phyloP scores from a whole-genome alignment of 768 basidiomycete species.

The Mycena galericulata region DNA sequence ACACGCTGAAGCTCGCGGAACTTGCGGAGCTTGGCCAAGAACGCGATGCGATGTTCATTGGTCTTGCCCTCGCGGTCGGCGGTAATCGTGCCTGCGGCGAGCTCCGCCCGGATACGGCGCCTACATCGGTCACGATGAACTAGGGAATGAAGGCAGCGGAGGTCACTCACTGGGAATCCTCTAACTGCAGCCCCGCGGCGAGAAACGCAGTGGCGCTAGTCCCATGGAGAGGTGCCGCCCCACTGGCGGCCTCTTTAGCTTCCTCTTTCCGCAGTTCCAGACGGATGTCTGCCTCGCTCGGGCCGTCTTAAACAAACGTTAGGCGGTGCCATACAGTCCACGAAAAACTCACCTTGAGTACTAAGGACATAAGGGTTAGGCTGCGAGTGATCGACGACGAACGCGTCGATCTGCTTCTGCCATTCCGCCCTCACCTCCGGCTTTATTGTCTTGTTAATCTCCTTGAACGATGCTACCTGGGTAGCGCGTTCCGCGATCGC shows the following conservation, averaged over 20 bases:
- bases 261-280: not conserved
- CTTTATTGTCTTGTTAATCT: not conserved
- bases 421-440: not conserved
- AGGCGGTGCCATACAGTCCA: not conserved
- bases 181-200: not conserved
- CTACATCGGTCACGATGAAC: not conserved
- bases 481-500: constrained; percentile 27
- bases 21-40: constrained; percentile 2
- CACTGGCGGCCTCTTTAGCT: not conserved
- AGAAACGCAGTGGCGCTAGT: not conserved
- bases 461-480: not conserved
- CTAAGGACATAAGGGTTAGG: not conserved
- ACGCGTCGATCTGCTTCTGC: not conserved
- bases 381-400: not conserved
- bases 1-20: constrained; percentile 16
- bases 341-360: not conserved
- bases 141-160: not conserved
- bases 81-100: not conserved
- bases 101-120: not conserved
- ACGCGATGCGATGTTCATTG: constrained; percentile 19
- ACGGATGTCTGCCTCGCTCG: not conserved
- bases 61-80: constrained; percentile 5
- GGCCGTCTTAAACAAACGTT: not conserved
- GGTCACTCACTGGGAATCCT: not conserved
- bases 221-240: not conserved